Conservation (phyloP, 108 stramenopile species). For the Epithemia pelagica region DNA sequence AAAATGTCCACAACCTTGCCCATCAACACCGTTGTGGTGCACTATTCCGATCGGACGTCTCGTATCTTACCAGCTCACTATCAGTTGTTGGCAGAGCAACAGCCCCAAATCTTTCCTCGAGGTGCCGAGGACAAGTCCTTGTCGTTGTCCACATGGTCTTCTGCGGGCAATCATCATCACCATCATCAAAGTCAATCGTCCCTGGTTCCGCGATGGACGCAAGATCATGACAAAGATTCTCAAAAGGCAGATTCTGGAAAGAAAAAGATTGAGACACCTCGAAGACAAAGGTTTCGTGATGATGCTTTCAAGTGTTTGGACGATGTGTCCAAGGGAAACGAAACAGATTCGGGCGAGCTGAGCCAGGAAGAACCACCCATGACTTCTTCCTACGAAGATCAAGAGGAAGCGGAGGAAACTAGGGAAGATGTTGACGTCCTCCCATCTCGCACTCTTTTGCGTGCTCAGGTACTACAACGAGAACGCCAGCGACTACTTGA, state of each 20-base stretch:
- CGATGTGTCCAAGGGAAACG: background rate
- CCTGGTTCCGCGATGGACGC: background rate
- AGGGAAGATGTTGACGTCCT: background rate
- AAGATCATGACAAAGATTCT: background rate
- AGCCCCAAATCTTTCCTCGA: background rate
- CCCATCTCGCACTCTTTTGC: background rate
- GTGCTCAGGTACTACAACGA: background rate
- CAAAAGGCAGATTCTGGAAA: background rate
- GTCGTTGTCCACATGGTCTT: background rate
- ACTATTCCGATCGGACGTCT: slow-evolving; percentile 62
- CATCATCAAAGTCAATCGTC: background rate
- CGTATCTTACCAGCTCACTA: slow-evolving; percentile 40
- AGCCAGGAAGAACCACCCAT: background rate
- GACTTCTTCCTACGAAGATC: too few species aligned
- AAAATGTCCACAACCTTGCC: slow-evolving; percentile 35
- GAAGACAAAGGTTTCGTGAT: background rate
- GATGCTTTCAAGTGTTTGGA: background rate
- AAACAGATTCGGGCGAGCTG: background rate
- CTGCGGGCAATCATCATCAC: background rate
- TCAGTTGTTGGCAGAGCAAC: slow-evolving; percentile 26
- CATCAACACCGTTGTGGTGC: slow-evolving; percentile 59
- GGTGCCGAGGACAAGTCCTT: background rate
- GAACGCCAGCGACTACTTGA: background rate
- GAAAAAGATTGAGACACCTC: background rate
- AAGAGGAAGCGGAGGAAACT: background rate